These are phyloP conservation scores for Nakaseomyces delphensis DNA, from an alignment of 1,139 yeast genomes.

Conservation along the genomic window DNA sequence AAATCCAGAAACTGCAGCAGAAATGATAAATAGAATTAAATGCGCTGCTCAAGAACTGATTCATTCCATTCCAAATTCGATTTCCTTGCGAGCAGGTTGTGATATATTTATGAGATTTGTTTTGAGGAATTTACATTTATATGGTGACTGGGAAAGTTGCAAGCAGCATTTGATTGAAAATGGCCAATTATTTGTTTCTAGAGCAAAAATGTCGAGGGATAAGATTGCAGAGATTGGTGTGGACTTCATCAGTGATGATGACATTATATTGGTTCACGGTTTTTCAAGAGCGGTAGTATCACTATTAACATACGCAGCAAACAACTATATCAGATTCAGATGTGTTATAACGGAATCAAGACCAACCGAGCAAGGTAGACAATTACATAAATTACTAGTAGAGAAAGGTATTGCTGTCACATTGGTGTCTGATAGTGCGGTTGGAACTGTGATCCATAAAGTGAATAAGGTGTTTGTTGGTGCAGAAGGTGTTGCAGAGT, in stretches of 20 bases:
- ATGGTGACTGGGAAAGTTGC: constrained; percentile 96
- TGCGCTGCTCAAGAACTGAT: constrained; percentile 69
- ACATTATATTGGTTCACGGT: constrained; percentile 82
- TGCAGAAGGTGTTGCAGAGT: constrained; percentile 98
- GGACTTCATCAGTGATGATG: constrained; percentile 89
- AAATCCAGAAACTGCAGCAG: constrained; percentile 89
- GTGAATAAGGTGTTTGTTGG: constrained; percentile 93
- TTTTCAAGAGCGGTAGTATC: constrained; percentile 84
- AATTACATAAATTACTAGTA: constrained; percentile 62
- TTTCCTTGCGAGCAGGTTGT: constrained; percentile 93
- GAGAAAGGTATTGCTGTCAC: constrained; percentile 85
- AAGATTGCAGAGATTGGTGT: constrained; percentile 83
- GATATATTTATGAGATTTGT: constrained; percentile 94
- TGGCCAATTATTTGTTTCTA: constrained; percentile 81
- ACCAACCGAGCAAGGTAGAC: constrained; percentile 72
- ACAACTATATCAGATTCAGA: constrained; percentile 68
- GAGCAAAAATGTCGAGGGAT: constrained; percentile 85
- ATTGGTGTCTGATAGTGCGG: constrained; percentile 85
- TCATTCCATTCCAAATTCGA: constrained; percentile 75
- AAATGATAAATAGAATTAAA: constrained; percentile 71
- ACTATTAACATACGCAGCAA: constrained; percentile 65
- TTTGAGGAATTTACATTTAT: constrained; percentile 75
- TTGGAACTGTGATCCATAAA: constrained; percentile 83
- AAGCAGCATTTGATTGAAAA: constrained; percentile 81
- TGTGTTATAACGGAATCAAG: constrained; percentile 91